These are phyloP conservation scores for Candida insectalens DNA, from an alignment of 805 yeast genomes.

Conservation along the genomic window DNA sequence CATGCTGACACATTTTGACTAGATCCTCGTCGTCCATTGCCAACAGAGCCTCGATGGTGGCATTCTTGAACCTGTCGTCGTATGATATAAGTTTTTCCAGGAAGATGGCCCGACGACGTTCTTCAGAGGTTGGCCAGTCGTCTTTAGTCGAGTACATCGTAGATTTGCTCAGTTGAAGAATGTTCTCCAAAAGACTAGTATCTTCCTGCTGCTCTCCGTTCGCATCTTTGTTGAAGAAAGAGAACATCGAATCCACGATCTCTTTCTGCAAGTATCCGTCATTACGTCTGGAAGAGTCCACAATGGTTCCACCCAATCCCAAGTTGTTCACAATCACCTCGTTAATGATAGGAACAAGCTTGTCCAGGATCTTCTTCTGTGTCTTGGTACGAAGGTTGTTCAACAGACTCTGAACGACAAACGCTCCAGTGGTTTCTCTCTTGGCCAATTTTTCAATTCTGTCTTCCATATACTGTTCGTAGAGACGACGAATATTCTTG, in stretches of 20 bases:
- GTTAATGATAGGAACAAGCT: slow-evolving; percentile 56
- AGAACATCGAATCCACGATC: slow-evolving; percentile 39
- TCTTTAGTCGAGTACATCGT: slow-evolving; percentile 75
- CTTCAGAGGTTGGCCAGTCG: slow-evolving; percentile 91
- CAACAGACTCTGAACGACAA: slow-evolving; percentile 64
- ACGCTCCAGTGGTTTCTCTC: slow-evolving; percentile 79
- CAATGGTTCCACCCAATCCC: slow-evolving; percentile 56
- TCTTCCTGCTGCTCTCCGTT: slow-evolving; percentile 25
- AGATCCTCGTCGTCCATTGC: slow-evolving; percentile 36
- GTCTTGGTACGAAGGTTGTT: slow-evolving; percentile 54
- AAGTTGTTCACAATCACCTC: slow-evolving; percentile 55
- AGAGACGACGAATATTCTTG: slow-evolving; percentile 63
- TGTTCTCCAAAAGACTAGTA: slow-evolving; percentile 53
- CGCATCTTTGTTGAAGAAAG: slow-evolving; percentile 29
- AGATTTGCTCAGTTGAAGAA: slow-evolving; percentile 53
- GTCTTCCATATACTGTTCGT: slow-evolving; percentile 60
- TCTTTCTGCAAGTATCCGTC: slow-evolving; percentile 51
- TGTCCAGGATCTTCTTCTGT: slow-evolving; percentile 52
- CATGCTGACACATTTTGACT: slow-evolving; percentile 72
- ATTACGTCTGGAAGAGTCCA: slow-evolving; percentile 54
- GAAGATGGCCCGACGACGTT: slow-evolving; percentile 69
- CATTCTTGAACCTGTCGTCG: slow-evolving; percentile 48
- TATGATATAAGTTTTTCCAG: slow-evolving; percentile 64
- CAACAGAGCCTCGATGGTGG: slow-evolving; percentile 51
- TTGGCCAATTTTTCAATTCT: slow-evolving; percentile 65